These are phyloP conservation scores for Pseudocercospora macadamiae DNA, from an alignment of 2,329 filamentous ascomycete genomes.

Conservation along the genomic window DNA sequence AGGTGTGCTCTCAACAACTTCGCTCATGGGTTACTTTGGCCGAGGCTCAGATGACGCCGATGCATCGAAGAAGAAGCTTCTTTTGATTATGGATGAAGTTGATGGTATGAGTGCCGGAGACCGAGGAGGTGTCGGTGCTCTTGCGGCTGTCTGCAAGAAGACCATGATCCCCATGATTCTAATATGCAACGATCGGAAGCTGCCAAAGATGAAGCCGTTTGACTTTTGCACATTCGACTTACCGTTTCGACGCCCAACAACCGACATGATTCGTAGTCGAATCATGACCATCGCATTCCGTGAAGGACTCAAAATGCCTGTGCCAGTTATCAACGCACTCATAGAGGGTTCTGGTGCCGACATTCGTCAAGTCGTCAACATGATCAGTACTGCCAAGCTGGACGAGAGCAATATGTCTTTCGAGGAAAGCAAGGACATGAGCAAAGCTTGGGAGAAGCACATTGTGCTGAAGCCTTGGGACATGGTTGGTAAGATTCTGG, in stretches of 20 bases:
- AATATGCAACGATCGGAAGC: slow-evolving; percentile 91
- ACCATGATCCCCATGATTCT: slow-evolving; percentile 92
- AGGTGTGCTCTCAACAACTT: slow-evolving; percentile 92
- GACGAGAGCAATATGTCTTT: slow-evolving; percentile 80
- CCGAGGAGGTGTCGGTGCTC: slow-evolving; percentile 88
- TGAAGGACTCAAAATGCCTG: slow-evolving; percentile 83
- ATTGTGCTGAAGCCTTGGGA: slow-evolving; percentile 97
- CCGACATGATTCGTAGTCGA: slow-evolving; percentile 86
- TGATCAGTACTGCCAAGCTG: slow-evolving; percentile 92
- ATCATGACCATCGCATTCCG: slow-evolving; percentile 95
- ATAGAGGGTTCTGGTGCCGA: slow-evolving; percentile 96
- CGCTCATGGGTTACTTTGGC: slow-evolving; percentile 84
- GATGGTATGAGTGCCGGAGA: slow-evolving; percentile 99
- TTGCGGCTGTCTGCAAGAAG: slow-evolving; percentile 94
- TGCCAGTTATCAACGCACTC: slow-evolving; percentile 82
- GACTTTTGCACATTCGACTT: slow-evolving; percentile 83
- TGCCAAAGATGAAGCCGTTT: slow-evolving; percentile 98
- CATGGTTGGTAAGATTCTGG: slow-evolving; percentile 90
- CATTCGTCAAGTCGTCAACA: slow-evolving; percentile 97
- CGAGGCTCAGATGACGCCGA: slow-evolving; percentile 81
- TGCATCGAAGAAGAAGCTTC: slow-evolving; percentile 82
- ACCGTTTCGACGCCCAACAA: slow-evolving; percentile 83
- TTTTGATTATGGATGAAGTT: slow-evolving; percentile 98
- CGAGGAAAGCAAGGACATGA: slow-evolving; percentile 88
- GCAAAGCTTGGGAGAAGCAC: slow-evolving; percentile 98